These are phyloP conservation scores for Fusarium sp. DNA, from an alignment of 2,329 filamentous ascomycete genomes.

Conservation along the genomic window DNA sequence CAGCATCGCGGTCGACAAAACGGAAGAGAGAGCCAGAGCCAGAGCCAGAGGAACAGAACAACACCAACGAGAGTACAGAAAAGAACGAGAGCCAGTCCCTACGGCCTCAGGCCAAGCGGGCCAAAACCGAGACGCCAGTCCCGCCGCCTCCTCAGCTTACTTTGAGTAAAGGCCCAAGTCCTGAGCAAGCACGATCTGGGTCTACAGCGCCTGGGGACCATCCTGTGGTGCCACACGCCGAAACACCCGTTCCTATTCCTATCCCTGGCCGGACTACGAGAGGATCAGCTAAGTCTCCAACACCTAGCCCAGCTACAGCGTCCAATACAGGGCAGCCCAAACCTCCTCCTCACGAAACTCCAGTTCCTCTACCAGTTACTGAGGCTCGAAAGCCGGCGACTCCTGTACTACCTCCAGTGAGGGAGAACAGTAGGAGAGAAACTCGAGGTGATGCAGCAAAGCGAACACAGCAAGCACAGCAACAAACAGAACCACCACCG, in stretches of 20 bases:
- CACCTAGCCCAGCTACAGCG: constrained; percentile 44
- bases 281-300: constrained; percentile 52
- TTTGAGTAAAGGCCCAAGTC: constrained; percentile 48
- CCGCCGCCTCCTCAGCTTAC: constrained; percentile 59
- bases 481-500: constrained; percentile 23
- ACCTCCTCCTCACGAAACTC: constrained; percentile 53
- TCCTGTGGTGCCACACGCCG: constrained; percentile 48
- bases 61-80: constrained; percentile 46
- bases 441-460: constrained; percentile 61
- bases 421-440: constrained; percentile 58
- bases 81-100: constrained; percentile 48
- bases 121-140: constrained; percentile 70
- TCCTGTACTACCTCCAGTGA: constrained; percentile 50
- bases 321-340: constrained; percentile 51
- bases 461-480: constrained; percentile 55
- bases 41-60: constrained; percentile 50
- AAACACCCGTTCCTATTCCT: constrained; percentile 60
- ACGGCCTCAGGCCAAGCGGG: constrained; percentile 63
- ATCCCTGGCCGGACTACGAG: constrained; percentile 49
- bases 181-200: constrained; percentile 37
- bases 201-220: constrained; percentile 39
- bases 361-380: constrained; percentile 54
- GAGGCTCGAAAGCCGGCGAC: constrained; percentile 53
- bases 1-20: constrained; percentile 57
- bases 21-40: constrained; percentile 61